phyloP scores from a whole-genome alignment of 2,329 filamentous ascomycete genomes.

The Chaetomium globosum region DNA sequence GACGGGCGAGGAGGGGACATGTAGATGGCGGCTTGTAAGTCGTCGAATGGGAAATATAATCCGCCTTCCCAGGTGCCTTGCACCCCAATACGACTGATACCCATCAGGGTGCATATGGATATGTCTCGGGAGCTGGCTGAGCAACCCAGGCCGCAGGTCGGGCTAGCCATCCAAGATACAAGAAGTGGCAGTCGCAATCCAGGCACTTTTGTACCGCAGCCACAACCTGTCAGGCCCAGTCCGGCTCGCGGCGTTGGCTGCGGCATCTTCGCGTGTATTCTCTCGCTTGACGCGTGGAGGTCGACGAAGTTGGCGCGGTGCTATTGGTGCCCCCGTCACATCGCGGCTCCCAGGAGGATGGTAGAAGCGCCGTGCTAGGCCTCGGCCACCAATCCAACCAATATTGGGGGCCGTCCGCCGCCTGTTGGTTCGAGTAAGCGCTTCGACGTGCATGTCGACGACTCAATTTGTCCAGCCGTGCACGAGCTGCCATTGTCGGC shows the following conservation, averaged over 20 bases:
- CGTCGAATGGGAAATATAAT: not conserved
- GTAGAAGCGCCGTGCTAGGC: constrained; percentile 23
- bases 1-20: not conserved
- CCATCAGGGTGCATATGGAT: not conserved
- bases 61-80: not conserved
- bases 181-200: not conserved
- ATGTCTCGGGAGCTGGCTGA: not conserved
- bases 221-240: constrained; percentile 8
- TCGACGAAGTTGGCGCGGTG: not conserved
- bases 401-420: not conserved
- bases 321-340: constrained; percentile 14
- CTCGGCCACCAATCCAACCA: constrained; percentile 10
- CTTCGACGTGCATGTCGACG: constrained; percentile 7
- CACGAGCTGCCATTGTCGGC: not conserved
- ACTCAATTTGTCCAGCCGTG: constrained; percentile 17
- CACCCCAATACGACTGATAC: not conserved
- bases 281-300: constrained; percentile 16
- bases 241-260: not conserved
- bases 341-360: constrained; percentile 15
- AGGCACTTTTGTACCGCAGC: not conserved
- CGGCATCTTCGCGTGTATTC: not conserved
- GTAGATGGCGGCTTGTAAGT: not conserved
- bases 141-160: constrained; percentile 3
- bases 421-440: constrained; percentile 26
- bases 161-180: not conserved